Base-by-base conservation (phyloP, 2,329 filamentous ascomycete species). In the Aspergillus tamarii region DNA sequence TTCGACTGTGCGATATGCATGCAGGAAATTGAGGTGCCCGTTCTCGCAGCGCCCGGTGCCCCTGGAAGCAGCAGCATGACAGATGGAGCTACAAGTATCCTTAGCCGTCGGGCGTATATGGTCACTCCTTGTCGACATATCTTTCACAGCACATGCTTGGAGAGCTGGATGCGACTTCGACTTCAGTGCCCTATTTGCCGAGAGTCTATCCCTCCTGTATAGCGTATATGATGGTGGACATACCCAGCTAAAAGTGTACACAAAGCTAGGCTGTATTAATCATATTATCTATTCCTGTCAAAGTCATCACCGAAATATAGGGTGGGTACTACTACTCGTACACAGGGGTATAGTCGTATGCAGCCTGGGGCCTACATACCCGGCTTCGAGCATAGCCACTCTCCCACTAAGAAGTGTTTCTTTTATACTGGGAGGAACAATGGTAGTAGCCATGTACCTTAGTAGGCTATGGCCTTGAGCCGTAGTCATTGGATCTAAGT, bases 1-100 rank as follows among this genome's bases (percentile, higher is more conserved):
- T 95, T 96, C 64, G 94, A 98, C 80, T 99, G 95, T 78, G 93
- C 94, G 21, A 97, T 99, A 69, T 99, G 95, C 76, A 91, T 94
- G 79, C 93, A 97, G 78, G 85, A 91, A 53, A 88, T 99, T 21
- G 93, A 97, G 76, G 93, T 98, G 2, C 92, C 93, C 0, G 89
- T 98, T 26, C 81, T 97, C 36, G 71, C 76, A 4, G 75, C 76
- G 16, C 76, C 69, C 23, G 83, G 84, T 52, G 85, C 87, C 36
- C 85, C 89, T 63, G 82, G 73, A 71, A 72, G 74, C 70, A 73
- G 73, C 64, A 74, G 79, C 32, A 77, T 81, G 52, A 68, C 81
- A 19, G 79, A 81, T 55, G 76, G 81, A 48, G 79, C 79, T 6
- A 77, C 87, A 0, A 89, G 89, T 34, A 87, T 97, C 61, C 84